A percentile compares a stretch with the other conserved stretches of the same genome.
Conservation (phyloP, 768 basidiomycete species). For the Leucosporidium scottii region DNA sequence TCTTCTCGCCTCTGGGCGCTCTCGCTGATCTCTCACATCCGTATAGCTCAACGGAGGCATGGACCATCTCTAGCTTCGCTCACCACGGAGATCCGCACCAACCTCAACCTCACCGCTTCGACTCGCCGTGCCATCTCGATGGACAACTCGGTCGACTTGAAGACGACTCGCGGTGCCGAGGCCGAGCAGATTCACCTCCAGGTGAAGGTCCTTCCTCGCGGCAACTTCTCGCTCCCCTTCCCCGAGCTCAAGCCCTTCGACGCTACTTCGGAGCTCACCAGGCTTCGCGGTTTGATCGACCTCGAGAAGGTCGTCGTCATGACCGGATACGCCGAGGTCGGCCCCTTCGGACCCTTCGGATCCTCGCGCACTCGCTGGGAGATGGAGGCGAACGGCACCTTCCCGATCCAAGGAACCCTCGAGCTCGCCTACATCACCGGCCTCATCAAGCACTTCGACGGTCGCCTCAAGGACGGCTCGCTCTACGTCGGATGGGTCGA, state of each 20-base stretch:
- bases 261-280: conserved; percentile 61
- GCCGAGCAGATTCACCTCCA: conserved; percentile 89
- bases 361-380: conserved; percentile 98
- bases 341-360: conserved; percentile 99
- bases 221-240: conserved; percentile 96
- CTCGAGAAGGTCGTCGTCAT: conserved; percentile 92
- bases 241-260: conserved; percentile 60
- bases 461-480: conserved; percentile 83
- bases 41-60: conserved; percentile 84
- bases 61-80: conserved; percentile 92
- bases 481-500: conserved; percentile 98
- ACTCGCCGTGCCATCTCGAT: conserved; percentile 86
- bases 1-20: not conserved
- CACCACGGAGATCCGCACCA: conserved; percentile 72
- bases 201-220: conserved; percentile 85
- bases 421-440: conserved; percentile 99
- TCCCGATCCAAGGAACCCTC: conserved; percentile 95
- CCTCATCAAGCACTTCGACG: conserved; percentile 96
- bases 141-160: conserved; percentile 95
- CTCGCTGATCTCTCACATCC: not conserved
- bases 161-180: conserved; percentile 76
- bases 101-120: conserved; percentile 77
- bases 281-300: conserved; percentile 81
- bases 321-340: conserved; percentile 94
- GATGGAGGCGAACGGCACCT: conserved; percentile 96